Percentiles rank a stretch among this genome's conserved stretches.
phyloP scores from a whole-genome alignment of 805 yeast species.

The Saturnispora dispora region DNA sequence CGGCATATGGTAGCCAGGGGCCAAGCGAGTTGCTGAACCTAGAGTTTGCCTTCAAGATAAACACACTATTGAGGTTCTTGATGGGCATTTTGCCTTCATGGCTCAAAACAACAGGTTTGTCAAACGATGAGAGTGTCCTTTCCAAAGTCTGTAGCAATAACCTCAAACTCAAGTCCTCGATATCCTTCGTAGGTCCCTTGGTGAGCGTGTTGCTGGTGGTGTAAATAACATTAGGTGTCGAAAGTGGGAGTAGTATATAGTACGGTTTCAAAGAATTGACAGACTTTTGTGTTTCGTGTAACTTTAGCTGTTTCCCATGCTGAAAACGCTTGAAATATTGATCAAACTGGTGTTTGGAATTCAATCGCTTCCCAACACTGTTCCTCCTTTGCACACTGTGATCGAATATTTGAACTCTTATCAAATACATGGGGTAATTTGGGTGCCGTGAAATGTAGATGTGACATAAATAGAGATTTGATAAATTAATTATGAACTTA shows the following conservation, averaged over 20 bases:
- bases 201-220: slow-evolving; percentile 21
- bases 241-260: slow-evolving; percentile 57
- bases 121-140: slow-evolving; percentile 19
- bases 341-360: slow-evolving; percentile 10
- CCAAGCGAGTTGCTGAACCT: slow-evolving; percentile 57
- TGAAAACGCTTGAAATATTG: slow-evolving; percentile 2
- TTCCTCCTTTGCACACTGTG: slow-evolving; percentile 14
- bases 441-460: slow-evolving; percentile 63
- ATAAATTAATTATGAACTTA: slow-evolving; percentile 37
- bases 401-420: slow-evolving; percentile 66
- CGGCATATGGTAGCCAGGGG: slow-evolving; percentile 67
- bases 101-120: slow-evolving; percentile 33
- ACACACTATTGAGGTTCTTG: slow-evolving; percentile 45
- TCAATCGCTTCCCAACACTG: not conserved
- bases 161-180: slow-evolving; percentile 37
- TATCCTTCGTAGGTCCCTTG: slow-evolving; percentile 12
- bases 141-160: slow-evolving; percentile 56
- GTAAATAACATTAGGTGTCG: slow-evolving; percentile 60
- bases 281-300: slow-evolving; percentile 8
- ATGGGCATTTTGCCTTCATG: slow-evolving; percentile 30
- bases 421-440: slow-evolving; percentile 45
- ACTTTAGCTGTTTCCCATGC: slow-evolving; percentile 6
- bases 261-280: slow-evolving; percentile 45
- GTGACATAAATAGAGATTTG: slow-evolving; percentile 49
- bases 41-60: slow-evolving; percentile 51